Conservation (phyloP, 176 grass and related monocot species). For the Pontederia crassipes region DNA sequence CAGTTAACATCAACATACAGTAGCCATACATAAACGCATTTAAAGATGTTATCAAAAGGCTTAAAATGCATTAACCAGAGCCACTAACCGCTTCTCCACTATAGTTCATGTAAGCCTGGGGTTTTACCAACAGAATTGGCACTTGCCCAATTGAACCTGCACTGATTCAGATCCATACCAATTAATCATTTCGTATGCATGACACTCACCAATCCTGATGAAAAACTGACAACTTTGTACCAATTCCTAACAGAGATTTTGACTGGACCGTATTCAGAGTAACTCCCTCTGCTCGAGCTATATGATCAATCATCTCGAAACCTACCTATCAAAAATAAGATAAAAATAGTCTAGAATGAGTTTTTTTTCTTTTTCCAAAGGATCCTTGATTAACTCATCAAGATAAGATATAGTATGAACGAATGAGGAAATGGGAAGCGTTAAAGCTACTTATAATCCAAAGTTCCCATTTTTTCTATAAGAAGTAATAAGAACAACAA, state of each 20-base stretch:
- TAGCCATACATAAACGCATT: background rate
- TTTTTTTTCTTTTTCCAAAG: no score
- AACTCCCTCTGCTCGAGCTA: slow-evolving; percentile 53
- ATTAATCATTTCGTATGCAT: no score
- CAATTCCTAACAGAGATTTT: slow-evolving; percentile 42
- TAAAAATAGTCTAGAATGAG: no score
- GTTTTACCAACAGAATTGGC: slow-evolving; percentile 76
- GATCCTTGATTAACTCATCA: no score
- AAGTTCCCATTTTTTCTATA: background rate
- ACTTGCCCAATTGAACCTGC: slow-evolving; percentile 86
- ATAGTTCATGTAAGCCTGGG: slow-evolving; percentile 94
- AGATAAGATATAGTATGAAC: no score
- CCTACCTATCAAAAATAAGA: slow-evolving; percentile 23
- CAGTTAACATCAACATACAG: no score
- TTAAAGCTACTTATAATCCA: no score
- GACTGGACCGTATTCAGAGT: slow-evolving; percentile 47
- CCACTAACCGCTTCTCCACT: slow-evolving; percentile 68
- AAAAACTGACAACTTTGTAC: slow-evolving; percentile 25
- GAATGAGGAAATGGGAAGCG: no score
- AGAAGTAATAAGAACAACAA: no score
- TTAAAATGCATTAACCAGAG: background rate
- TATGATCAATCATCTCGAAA: slow-evolving; percentile 54
- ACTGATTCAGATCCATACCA: slow-evolving; percentile 3
- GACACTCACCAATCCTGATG: no score
- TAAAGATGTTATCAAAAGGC: background rate